A percentile compares a stretch with the other conserved stretches of the same genome.
Evolutionary conservation across 495 filamentous ascomycete genomes (phyloP).

Genomic region (Melanomma pulvis-pyrius): DNA sequence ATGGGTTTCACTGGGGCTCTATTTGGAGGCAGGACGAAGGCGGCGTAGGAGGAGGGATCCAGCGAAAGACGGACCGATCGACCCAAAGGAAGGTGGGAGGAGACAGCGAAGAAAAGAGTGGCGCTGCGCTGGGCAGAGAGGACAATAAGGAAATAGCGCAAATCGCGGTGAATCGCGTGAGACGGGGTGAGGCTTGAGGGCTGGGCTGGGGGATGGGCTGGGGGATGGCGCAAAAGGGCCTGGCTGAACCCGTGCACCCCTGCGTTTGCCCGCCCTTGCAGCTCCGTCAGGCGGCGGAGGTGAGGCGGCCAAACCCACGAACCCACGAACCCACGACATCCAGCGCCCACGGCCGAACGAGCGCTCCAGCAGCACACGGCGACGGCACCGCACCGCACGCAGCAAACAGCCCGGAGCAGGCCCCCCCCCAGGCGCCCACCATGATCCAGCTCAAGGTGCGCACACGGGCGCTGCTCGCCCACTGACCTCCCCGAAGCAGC

Average conservation of each 20-base stretch:
- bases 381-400: slow-evolving; percentile 1
- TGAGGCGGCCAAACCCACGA: no score
- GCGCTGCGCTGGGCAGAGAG: slow-evolving; percentile 15
- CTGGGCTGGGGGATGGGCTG: neutral
- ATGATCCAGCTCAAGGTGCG: slow-evolving; percentile 99
- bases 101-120: slow-evolving; percentile 18
- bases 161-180: slow-evolving; percentile 11
- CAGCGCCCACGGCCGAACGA: neutral
- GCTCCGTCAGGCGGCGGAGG: slow-evolving; percentile 1
- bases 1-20: neutral
- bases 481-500: neutral
- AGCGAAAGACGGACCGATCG: slow-evolving; percentile 9
- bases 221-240: neutral
- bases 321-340: no score
- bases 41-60: slow-evolving; percentile 9
- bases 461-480: neutral
- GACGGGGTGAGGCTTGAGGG: slow-evolving; percentile 11
- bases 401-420: slow-evolving; percentile 6
- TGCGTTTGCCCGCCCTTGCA: neutral
- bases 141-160: slow-evolving; percentile 9
- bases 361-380: neutral
- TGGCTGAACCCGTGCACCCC: neutral
- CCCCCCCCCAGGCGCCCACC: slow-evolving; percentile 5
- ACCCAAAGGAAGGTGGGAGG: slow-evolving; percentile 3
- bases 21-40: neutral